phyloP scores from a whole-genome alignment of 1,284 basidiomycete species.

The Anthracocystis walkeri region DNA sequence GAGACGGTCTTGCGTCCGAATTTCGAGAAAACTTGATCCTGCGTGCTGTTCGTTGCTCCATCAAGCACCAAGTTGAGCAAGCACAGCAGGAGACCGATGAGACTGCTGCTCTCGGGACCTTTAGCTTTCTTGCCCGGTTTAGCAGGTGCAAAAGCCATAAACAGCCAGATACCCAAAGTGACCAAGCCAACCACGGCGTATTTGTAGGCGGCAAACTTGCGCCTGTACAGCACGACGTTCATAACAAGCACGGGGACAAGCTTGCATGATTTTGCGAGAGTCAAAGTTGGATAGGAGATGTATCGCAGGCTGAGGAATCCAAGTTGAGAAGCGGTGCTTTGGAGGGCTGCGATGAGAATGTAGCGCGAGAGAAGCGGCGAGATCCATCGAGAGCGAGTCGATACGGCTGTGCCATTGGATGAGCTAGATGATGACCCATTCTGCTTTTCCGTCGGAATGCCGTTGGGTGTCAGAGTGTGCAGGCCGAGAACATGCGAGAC shows the following conservation, averaged over 20 bases:
- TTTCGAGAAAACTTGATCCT: slow-evolving; percentile 93
- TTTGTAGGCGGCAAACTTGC: slow-evolving; percentile 68
- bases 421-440: slow-evolving; percentile 1
- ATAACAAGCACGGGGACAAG: slow-evolving; percentile 95
- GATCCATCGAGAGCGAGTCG: slow-evolving; percentile 66
- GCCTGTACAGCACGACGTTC: slow-evolving; percentile 77
- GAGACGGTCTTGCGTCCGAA: slow-evolving; percentile 74
- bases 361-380: slow-evolving; percentile 73
- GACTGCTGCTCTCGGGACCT: slow-evolving; percentile 41
- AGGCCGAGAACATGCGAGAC: slow-evolving; percentile 55
- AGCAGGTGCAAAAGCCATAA: slow-evolving; percentile 78
- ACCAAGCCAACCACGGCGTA: slow-evolving; percentile 73
- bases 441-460: slow-evolving; percentile 10
- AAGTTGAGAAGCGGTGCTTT: slow-evolving; percentile 91
- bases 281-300: slow-evolving; percentile 98
- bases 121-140: slow-evolving; percentile 71
- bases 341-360: slow-evolving; percentile 76
- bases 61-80: slow-evolving; percentile 89
- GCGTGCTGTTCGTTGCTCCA: slow-evolving; percentile 95
- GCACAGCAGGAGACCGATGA: slow-evolving; percentile 75
- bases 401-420: background rate
- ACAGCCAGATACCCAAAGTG: slow-evolving; percentile 90
- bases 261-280: slow-evolving; percentile 98
- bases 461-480: slow-evolving; percentile 53
- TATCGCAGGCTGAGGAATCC: slow-evolving; percentile 93